Evolutionary conservation across 441 rosid genomes (phyloP).

Genomic region (Populus hybrid): DNA sequence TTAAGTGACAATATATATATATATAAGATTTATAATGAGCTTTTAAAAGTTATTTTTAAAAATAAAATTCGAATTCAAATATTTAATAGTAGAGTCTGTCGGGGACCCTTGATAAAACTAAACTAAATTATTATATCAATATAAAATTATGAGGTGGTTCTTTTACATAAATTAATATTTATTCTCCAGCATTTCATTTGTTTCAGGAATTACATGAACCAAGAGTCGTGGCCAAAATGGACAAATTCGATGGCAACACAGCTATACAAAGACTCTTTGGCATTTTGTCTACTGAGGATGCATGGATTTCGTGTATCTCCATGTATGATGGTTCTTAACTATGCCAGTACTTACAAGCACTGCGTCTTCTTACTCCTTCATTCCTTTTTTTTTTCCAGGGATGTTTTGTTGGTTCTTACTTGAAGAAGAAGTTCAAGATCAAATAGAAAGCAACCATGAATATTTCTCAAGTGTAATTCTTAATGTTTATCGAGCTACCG

Average conservation of each 20-base stretch:
- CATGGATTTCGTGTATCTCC: constrained; percentile 48
- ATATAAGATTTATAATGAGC: no score
- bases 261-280: constrained; percentile 48
- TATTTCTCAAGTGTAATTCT: constrained; percentile 37
- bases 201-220: constrained; percentile 32
- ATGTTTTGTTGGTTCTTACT: constrained; percentile 43
- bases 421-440: constrained; percentile 25
- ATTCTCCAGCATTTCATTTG: neutral
- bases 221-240: constrained; percentile 14
- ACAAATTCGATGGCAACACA: constrained; percentile 15
- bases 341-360: neutral
- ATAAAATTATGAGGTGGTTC: no score
- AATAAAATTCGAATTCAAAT: no score
- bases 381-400: constrained; percentile 26
- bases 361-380: neutral
- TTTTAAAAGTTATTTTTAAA: no score
- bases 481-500: constrained; percentile 52
- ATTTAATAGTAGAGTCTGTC: no score
- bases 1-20: no score
- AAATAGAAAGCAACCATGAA: constrained; percentile 29
- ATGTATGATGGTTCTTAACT: constrained; percentile 24
- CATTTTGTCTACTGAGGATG: constrained; percentile 52
- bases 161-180: no score
- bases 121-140: no score
- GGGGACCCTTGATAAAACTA: no score